These are phyloP conservation scores for Ogataea trehalophila DNA, from an alignment of 805 yeast genomes.

Conservation along the genomic window DNA sequence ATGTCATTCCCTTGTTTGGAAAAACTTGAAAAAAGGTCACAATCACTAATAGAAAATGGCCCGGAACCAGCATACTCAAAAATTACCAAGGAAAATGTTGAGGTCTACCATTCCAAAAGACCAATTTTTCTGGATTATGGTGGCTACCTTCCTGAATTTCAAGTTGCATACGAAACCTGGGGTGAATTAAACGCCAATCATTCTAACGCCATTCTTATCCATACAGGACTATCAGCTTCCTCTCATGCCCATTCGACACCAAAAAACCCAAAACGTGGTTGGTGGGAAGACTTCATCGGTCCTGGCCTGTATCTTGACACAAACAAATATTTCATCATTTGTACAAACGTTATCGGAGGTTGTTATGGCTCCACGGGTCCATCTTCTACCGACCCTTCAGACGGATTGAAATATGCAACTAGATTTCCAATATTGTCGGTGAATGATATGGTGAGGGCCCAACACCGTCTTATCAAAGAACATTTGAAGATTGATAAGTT, in stretches of 20 bases:
- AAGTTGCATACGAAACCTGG: constrained; percentile 94
- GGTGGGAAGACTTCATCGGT: constrained; percentile 97
- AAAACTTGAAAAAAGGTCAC: constrained; percentile 53
- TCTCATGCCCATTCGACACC: constrained; percentile 86
- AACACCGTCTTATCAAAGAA: constrained; percentile 58
- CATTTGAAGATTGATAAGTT: constrained; percentile 60
- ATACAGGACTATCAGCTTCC: constrained; percentile 90
- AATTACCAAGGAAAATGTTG: constrained; percentile 61
- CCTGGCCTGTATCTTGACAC: constrained; percentile 80
- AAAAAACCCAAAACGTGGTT: constrained; percentile 67
- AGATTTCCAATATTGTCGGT: constrained; percentile 81
- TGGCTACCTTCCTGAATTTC: constrained; percentile 64
- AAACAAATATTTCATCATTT: constrained; percentile 70
- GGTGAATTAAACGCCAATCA: constrained; percentile 59
- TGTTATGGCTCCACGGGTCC: constrained; percentile 97
- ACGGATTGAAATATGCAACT: constrained; percentile 67
- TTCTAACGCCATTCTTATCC: constrained; percentile 73
- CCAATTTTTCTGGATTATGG: constrained; percentile 81
- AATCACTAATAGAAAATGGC: constrained; percentile 50
- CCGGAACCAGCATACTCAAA: constrained; percentile 84
- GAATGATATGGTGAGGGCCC: constrained; percentile 90
- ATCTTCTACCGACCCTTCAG: constrained; percentile 69
- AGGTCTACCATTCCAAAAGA: constrained; percentile 45
- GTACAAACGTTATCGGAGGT: constrained; percentile 91
- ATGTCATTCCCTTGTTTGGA: constrained; percentile 84